A percentile compares a stretch with the other conserved stretches of the same genome.
phyloP scores from a whole-genome alignment of 768 basidiomycete genomes.

The Lentinula guzmanii region DNA sequence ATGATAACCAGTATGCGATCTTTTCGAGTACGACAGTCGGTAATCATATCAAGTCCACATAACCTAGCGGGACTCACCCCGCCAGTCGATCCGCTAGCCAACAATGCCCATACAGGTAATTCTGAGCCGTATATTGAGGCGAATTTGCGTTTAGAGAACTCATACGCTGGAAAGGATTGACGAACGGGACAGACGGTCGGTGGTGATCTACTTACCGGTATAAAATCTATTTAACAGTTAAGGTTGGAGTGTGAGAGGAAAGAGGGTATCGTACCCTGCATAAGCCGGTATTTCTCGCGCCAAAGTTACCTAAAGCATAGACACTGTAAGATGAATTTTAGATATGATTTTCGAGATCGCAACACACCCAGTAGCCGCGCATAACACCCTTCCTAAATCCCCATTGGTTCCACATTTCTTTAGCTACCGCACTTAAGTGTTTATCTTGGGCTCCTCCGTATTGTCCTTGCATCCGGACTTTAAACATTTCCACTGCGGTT shows the following conservation, averaged over 20 bases:
- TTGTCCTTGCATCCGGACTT: slow-evolving; percentile 96
- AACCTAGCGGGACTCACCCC: slow-evolving; percentile 47
- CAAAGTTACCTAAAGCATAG: slow-evolving; percentile 64
- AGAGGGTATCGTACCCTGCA: slow-evolving; percentile 56
- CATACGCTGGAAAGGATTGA: slow-evolving; percentile 53
- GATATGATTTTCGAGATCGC: neutral
- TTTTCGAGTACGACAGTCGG: slow-evolving; percentile 18
- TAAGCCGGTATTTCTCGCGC: slow-evolving; percentile 95
- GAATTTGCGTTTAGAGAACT: slow-evolving; percentile 82
- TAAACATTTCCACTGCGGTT: slow-evolving; percentile 88
- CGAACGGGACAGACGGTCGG: too few species aligned
- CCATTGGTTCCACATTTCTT: slow-evolving; percentile 83
- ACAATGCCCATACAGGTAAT: slow-evolving; percentile 79
- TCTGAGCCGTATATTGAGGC: slow-evolving; percentile 53
- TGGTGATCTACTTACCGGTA: slow-evolving; percentile 33
- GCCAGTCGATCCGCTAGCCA: slow-evolving; percentile 79
- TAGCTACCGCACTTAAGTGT: slow-evolving; percentile 60
- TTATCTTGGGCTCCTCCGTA: slow-evolving; percentile 82
- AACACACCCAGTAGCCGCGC: slow-evolving; percentile 89
- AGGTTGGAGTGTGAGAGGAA: neutral
- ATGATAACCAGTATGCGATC: slow-evolving; percentile 91
- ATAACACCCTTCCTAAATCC: slow-evolving; percentile 87
- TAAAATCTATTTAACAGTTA: slow-evolving; percentile 48
- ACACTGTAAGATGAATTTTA: neutral
- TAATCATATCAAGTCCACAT: neutral